Evolutionary conservation across 1,139 yeast species (phyloP).

Genomic region (Candida gigantensis): DNA sequence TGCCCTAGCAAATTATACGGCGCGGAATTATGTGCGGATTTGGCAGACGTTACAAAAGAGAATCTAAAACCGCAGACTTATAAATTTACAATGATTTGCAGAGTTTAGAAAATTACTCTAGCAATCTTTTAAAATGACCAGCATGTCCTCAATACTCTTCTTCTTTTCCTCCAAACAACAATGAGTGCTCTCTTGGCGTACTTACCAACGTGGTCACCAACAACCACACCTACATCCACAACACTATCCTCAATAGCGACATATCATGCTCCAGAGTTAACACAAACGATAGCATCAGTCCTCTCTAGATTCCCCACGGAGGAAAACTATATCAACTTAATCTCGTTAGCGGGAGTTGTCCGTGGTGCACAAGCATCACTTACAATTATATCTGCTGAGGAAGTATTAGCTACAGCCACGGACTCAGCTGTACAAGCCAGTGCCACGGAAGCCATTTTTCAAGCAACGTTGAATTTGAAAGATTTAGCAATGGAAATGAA

Average conservation of each 20-base stretch:
- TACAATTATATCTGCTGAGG: slow-evolving; percentile 33
- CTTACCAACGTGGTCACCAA: slow-evolving; percentile 26
- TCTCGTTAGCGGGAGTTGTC: slow-evolving; percentile 23
- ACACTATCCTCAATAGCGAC: slow-evolving; percentile 23
- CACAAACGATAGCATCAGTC: slow-evolving; percentile 19
- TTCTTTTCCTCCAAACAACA: not conserved
- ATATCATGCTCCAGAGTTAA: slow-evolving; percentile 22
- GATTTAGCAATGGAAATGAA: slow-evolving; percentile 30
- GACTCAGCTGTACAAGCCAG: slow-evolving; percentile 23
- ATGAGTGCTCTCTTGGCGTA: not conserved
- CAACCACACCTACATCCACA: slow-evolving; percentile 20
- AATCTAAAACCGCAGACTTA: too few species aligned
- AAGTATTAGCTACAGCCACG: slow-evolving; percentile 42
- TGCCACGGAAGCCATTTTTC: slow-evolving; percentile 34
- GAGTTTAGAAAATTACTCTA: too few species aligned
- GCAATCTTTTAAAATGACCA: not conserved
- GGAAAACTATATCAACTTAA: slow-evolving; percentile 12
- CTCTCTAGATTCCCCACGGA: slow-evolving; percentile 14
- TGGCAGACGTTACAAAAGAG: too few species aligned
- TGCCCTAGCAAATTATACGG: too few species aligned
- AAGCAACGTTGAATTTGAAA: slow-evolving; percentile 34
- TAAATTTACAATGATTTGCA: too few species aligned
- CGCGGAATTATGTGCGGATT: too few species aligned
- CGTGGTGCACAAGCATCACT: slow-evolving; percentile 44
- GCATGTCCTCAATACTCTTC: not conserved